Evolutionary conservation across 306 rosid species (phyloP), one percentile per base, ranked within the genome.

Genomic region (Begonia masoniana): DNA sequence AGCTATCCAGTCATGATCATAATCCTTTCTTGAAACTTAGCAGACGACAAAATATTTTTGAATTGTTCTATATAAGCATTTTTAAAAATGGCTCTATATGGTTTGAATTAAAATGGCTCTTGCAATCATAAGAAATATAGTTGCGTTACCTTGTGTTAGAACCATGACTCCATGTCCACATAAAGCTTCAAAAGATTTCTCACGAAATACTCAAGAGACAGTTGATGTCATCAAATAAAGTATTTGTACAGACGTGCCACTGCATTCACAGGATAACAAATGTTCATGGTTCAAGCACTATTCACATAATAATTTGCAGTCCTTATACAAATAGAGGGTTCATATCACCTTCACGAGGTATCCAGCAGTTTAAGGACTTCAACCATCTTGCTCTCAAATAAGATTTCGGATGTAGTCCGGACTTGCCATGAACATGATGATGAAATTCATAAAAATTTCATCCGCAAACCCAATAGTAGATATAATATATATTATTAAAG

Each of bases 351-450:
- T 62, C 65, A 57, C 89, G 95, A 41, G 99, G 95, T 89, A 92
- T 92, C 99, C 94, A 92, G 73, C 88, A 83, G 74, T 86, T n/a
- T 92, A 64, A 92, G 69, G 62, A 92, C 99, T 69, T 87, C 96
- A 62, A 92, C 96, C 99, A 92, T 92, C 84, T 92, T 56, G 99
- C 94, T 70, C 96, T 81, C 47, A 92, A 75, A 68, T 92, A 92
- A 62, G 99, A 59, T 92, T 92, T 71, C 78, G 81, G 57, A 87
- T 79, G 62, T 67, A 92, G 12, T 92, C 60, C 15, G 99, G 93
- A 64, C 95, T 92, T 41, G 78, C 99, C 99, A 92, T 92, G 77
- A 92, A 92, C 99, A 92, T 92, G 51, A 87, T 92, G 64, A 92
- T 81, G 55, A 83, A 86, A 81, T 86, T 92, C 96, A 86, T 83